Percentiles rank a stretch among this genome's conserved stretches.
phyloP scores from a whole-genome alignment of 2,329 filamentous ascomycete species.

The Eutypella sp. region DNA sequence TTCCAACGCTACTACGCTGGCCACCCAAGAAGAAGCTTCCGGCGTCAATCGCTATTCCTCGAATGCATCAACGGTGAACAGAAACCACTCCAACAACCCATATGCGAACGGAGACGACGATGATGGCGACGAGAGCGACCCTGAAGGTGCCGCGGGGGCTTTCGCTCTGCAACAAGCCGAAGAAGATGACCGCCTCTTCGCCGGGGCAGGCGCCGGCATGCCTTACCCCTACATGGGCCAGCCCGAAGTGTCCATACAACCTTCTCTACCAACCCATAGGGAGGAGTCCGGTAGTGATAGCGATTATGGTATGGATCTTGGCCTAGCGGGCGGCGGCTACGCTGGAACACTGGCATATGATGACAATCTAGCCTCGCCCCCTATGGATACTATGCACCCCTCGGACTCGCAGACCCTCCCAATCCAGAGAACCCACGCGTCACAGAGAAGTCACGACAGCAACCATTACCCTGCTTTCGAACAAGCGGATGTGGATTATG shows the following conservation, averaged over 20 bases:
- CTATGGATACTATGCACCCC: constrained; percentile 32
- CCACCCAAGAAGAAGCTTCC: constrained; percentile 28
- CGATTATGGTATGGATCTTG: constrained; percentile 72
- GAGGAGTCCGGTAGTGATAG: constrained; percentile 63
- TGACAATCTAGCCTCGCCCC: constrained; percentile 38
- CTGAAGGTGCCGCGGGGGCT: constrained; percentile 78
- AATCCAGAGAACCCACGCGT: constrained; percentile 32
- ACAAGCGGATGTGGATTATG: constrained; percentile 75
- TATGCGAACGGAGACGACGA: constrained; percentile 33
- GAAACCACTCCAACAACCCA: constrained; percentile 30
- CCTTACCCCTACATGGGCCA: constrained; percentile 45
- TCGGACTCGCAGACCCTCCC: constrained; percentile 45
- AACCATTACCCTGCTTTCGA: constrained; percentile 40
- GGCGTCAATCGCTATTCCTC: constrained; percentile 36
- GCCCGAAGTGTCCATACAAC: constrained; percentile 27
- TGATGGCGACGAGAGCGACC: constrained; percentile 73
- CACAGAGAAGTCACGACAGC: constrained; percentile 35
- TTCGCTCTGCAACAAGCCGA: constrained; percentile 82
- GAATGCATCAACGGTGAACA: constrained; percentile 35
- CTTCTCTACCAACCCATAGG: constrained; percentile 39
- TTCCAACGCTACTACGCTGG: constrained; percentile 44
- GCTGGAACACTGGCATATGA: constrained; percentile 48
- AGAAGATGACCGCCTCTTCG: constrained; percentile 64
- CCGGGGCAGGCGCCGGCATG: constrained; percentile 34
- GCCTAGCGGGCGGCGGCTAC: constrained; percentile 69